A percentile compares a stretch with the other conserved stretches of the same genome.
phyloP scores from a whole-genome alignment of 768 basidiomycete genomes.

The Myochromella boudieri region DNA sequence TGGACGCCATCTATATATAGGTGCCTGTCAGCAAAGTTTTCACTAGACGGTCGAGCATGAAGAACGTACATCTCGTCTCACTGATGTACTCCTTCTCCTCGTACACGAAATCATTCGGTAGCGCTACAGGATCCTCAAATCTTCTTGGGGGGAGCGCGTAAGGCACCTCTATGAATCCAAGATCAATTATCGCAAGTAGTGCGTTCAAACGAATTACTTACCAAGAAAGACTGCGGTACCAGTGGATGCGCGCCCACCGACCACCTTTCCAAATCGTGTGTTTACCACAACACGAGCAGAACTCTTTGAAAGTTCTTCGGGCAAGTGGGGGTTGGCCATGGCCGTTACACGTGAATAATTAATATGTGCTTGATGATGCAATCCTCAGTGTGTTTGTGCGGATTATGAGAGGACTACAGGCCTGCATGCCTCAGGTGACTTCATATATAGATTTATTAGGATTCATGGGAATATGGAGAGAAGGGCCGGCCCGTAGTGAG shows the following conservation, averaged over 20 bases:
- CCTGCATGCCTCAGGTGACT: too few species aligned
- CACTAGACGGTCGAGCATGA: neutral
- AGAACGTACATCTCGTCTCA: slow-evolving; percentile 55
- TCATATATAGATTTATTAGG: neutral
- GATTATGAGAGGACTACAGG: too few species aligned
- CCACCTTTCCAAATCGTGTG: slow-evolving; percentile 56
- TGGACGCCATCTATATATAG: slow-evolving; percentile 52
- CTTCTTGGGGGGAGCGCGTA: slow-evolving; percentile 66
- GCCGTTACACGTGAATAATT: neutral
- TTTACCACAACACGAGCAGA: slow-evolving; percentile 44
- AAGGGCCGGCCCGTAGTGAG: neutral
- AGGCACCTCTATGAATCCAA: slow-evolving; percentile 55
- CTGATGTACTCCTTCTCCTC: slow-evolving; percentile 58
- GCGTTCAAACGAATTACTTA: too few species aligned
- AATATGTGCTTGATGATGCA: too few species aligned
- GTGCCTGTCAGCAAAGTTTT: neutral
- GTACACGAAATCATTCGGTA: slow-evolving; percentile 57
- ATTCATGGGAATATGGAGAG: neutral
- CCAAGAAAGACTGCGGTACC: slow-evolving; percentile 67
- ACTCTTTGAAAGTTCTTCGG: slow-evolving; percentile 50
- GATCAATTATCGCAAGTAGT: too few species aligned
- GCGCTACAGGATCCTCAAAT: slow-evolving; percentile 60
- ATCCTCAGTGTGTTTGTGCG: too few species aligned
- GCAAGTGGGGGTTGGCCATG: slow-evolving; percentile 39
- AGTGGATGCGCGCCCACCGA: slow-evolving; percentile 59